These are phyloP conservation scores for Fusarium luffae DNA, from an alignment of 2,329 filamentous ascomycete species.

Conservation along the genomic window DNA sequence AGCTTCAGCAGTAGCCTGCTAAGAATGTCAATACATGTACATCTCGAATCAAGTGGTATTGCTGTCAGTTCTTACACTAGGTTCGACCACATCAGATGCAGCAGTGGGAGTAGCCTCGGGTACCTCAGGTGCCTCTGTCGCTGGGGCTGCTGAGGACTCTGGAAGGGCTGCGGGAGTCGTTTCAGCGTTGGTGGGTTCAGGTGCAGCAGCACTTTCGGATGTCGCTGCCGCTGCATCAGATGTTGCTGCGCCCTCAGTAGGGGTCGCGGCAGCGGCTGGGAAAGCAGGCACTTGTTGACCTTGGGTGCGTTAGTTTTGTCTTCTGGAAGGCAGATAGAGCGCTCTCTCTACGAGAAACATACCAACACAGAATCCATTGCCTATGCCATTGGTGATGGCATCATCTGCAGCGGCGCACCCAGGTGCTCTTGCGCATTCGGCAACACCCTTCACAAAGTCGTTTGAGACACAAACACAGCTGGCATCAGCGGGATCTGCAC, in stretches of 20 bases:
- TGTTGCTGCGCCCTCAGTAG: constrained; percentile 16
- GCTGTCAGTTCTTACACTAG: constrained; percentile 32
- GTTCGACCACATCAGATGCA: not conserved
- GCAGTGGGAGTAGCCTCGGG: constrained; percentile 9
- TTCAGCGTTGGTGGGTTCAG: constrained; percentile 10
- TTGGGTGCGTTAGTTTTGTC: constrained; percentile 21
- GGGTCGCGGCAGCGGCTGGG: constrained; percentile 13
- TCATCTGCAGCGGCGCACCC: constrained; percentile 40
- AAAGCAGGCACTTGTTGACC: constrained; percentile 23
- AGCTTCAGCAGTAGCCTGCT: constrained; percentile 23
- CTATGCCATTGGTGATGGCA: constrained; percentile 36
- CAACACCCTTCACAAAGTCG: constrained; percentile 51
- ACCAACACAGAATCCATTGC: constrained; percentile 42
- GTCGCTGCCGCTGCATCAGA: constrained; percentile 15
- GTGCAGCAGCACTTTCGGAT: constrained; percentile 13
- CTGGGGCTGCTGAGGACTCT: constrained; percentile 4
- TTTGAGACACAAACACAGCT: constrained; percentile 56
- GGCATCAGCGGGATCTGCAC: constrained; percentile 46
- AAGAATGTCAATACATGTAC: not conserved
- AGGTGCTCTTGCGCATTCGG: constrained; percentile 52
- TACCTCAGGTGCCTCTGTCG: constrained; percentile 11
- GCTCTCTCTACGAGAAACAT: constrained; percentile 2
- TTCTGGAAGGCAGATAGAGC: not conserved
- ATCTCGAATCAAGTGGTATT: not conserved
- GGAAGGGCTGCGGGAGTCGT: constrained; percentile 13